Percentiles rank a stretch among this genome's conserved stretches.
phyloP scores from a whole-genome alignment of 495 filamentous ascomycete genomes.

The Daldinia grandis region DNA sequence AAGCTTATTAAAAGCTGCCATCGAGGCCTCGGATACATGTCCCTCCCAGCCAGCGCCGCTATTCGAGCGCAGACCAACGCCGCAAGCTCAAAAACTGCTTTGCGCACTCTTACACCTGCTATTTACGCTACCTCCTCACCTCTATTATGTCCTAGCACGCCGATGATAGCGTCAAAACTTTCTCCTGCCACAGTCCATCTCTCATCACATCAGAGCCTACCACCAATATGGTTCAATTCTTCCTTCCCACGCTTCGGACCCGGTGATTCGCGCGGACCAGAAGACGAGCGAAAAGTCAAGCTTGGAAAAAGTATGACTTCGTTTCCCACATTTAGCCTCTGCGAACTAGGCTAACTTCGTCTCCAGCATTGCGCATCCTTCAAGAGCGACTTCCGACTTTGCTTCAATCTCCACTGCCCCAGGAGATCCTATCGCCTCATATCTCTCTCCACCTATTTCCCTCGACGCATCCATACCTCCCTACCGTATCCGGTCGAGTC shows the following conservation, averaged over 20 bases:
- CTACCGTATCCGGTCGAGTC: conserved; percentile 86
- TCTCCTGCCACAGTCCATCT: background rate
- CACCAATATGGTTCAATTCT: conserved; percentile 50
- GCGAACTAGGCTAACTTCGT: conserved; percentile 12
- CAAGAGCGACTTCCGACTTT: conserved; percentile 88
- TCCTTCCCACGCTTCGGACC: conserved; percentile 40
- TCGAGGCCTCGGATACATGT: conserved; percentile 44
- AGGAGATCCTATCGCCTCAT: conserved; percentile 84
- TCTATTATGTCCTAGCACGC: conserved; percentile 14
- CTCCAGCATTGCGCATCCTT: conserved; percentile 79
- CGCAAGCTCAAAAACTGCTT: conserved; percentile 35
- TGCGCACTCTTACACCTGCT: conserved; percentile 26
- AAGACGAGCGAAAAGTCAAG: conserved; percentile 80
- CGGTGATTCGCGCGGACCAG: conserved; percentile 55
- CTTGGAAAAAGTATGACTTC: conserved; percentile 81
- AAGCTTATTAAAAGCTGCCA: conserved; percentile 22
- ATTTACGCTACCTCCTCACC: conserved; percentile 14
- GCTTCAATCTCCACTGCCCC: conserved; percentile 82
- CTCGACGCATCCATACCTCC: conserved; percentile 93
- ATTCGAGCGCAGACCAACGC: conserved; percentile 44
- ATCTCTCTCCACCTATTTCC: conserved; percentile 97
- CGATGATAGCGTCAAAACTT: conserved; percentile 12
- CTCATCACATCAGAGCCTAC: conserved; percentile 31
- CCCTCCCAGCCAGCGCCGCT: conserved; percentile 42
- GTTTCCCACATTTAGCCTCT: conserved; percentile 1